A percentile compares a stretch with the other conserved stretches of the same genome.
These are phyloP conservation scores for Aureobasidium sp. DNA, from an alignment of 2,329 filamentous ascomycete genomes.

Conservation along the genomic window DNA sequence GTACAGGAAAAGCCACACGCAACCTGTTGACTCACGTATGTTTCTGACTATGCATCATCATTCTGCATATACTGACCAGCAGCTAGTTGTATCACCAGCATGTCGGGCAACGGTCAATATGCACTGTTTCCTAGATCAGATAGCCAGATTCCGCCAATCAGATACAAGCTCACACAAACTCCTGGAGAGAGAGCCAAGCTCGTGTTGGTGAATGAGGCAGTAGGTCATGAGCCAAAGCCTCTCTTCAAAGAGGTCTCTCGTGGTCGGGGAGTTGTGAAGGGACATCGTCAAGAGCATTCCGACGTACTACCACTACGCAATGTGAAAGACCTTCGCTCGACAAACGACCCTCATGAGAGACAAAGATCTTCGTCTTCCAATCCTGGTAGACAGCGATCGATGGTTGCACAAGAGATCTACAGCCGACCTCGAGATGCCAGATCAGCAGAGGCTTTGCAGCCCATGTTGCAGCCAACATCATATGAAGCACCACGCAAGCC, in stretches of 20 bases:
- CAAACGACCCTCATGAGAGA: neutral
- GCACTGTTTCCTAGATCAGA: conserved; percentile 9
- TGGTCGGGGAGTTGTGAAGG: neutral
- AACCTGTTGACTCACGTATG: neutral
- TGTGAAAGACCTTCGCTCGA: neutral
- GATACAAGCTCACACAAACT: conserved; percentile 4
- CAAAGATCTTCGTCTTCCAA: neutral
- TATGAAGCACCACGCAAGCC: neutral
- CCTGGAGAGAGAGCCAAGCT: conserved; percentile 6
- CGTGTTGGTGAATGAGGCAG: neutral
- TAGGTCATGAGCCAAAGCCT: neutral
- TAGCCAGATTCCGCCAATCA: conserved; percentile 1
- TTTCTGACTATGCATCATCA: neutral
- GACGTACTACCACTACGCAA: neutral
- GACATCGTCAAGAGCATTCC: conserved; percentile 6
- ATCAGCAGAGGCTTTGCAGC: neutral
- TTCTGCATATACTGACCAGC: neutral
- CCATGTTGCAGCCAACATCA: neutral
- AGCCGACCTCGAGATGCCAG: neutral
- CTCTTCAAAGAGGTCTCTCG: conserved; percentile 1
- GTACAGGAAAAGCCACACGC: neutral
- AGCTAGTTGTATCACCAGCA: neutral
- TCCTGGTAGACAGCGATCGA: conserved; percentile 1
- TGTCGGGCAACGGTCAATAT: conserved; percentile 6
- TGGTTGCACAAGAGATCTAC: conserved; percentile 4